phyloP scores from a whole-genome alignment of 2,329 filamentous ascomycete species.

The Fusarium sublunatum region DNA sequence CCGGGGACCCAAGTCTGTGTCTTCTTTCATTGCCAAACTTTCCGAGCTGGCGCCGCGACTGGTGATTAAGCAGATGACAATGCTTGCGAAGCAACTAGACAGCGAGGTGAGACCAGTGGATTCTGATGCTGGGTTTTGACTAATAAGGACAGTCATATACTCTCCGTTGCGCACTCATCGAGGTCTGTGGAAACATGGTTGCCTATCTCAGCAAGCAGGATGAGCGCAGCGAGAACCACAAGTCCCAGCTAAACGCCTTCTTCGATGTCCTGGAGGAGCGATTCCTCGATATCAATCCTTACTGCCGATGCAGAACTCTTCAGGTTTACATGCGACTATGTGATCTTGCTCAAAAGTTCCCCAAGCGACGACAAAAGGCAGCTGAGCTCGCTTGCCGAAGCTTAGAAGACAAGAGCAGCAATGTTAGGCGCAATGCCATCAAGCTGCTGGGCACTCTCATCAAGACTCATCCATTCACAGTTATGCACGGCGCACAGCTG shows the following conservation, averaged over 20 bases:
- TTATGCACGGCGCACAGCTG: conserved; percentile 89
- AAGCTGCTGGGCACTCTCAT: conserved; percentile 90
- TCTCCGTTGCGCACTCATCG: conserved; percentile 90
- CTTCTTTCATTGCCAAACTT: conserved; percentile 90
- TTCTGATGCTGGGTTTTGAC: neutral
- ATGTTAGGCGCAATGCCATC: conserved; percentile 93
- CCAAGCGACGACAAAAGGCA: conserved; percentile 87
- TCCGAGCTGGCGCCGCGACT: conserved; percentile 91
- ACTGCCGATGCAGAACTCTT: conserved; percentile 89
- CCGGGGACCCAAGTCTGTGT: conserved; percentile 95
- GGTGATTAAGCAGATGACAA: conserved; percentile 97
- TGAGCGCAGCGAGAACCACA: conserved; percentile 91
- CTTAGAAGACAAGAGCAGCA: conserved; percentile 97
- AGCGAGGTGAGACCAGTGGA: conserved; percentile 74
- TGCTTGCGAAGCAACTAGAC: conserved; percentile 92
- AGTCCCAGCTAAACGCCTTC: conserved; percentile 94
- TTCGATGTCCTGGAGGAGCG: conserved; percentile 97
- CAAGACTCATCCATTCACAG: conserved; percentile 92
- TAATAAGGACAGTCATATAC: conserved; percentile 78
- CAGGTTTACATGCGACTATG: conserved; percentile 94
- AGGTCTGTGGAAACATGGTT: conserved; percentile 97
- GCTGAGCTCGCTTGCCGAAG: conserved; percentile 89
- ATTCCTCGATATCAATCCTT: conserved; percentile 96
- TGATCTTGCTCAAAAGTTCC: conserved; percentile 95
- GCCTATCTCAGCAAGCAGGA: conserved; percentile 90